Conservation (phyloP, 2,329 filamentous ascomycete species). For the Pseudogymnoascus sp. region DNA sequence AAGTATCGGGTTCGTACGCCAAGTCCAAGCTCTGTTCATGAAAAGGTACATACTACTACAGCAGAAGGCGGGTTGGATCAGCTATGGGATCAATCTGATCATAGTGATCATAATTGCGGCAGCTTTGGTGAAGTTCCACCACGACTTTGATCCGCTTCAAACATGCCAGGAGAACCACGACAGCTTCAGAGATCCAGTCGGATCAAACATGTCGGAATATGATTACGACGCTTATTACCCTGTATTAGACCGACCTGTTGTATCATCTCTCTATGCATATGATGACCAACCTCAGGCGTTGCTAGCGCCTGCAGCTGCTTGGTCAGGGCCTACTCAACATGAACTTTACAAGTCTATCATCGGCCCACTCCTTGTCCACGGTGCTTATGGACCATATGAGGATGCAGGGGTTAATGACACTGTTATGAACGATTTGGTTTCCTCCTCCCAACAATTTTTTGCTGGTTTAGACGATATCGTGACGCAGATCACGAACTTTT, state of each 20-base stretch:
- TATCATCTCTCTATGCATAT: slow-evolving; percentile 14
- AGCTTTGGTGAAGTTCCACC: slow-evolving; percentile 42
- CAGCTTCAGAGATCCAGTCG: slow-evolving; percentile 15
- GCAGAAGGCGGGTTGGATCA: slow-evolving; percentile 46
- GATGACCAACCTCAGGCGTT: slow-evolving; percentile 11
- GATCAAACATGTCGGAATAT: neutral
- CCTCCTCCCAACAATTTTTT: neutral
- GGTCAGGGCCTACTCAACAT: slow-evolving; percentile 18
- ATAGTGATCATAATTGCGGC: slow-evolving; percentile 51
- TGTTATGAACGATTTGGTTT: neutral
- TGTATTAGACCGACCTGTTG: neutral
- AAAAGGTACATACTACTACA: slow-evolving; percentile 53
- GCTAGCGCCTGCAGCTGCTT: slow-evolving; percentile 20
- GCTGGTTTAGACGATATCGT: slow-evolving; percentile 15
- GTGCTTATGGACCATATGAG: neutral
- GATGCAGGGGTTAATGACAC: neutral
- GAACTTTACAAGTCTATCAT: slow-evolving; percentile 14
- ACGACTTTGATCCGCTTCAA: slow-evolving; percentile 16
- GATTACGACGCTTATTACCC: neutral
- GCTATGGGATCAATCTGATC: slow-evolving; percentile 49
- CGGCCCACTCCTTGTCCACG: neutral
- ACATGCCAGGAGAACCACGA: slow-evolving; percentile 19
- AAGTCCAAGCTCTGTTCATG: slow-evolving; percentile 51
- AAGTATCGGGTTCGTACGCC: slow-evolving; percentile 45
- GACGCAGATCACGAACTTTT: slow-evolving; percentile 15